Conservation (phyloP, 495 filamentous ascomycete genomes). For the Clavariopsis aquatica region DNA sequence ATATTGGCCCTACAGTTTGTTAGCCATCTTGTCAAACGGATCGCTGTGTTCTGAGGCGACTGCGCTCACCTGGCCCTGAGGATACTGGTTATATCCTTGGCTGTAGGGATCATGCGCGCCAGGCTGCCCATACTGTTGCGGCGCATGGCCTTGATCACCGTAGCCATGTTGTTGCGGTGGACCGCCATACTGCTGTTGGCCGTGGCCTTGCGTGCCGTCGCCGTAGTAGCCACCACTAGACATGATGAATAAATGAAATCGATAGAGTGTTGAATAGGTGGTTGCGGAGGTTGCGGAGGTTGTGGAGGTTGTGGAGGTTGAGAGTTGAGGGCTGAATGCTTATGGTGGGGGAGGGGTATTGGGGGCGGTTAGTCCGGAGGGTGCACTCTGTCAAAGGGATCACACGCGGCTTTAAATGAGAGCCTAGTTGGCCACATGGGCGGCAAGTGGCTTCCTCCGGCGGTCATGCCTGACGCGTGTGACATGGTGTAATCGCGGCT, state of each 20-base stretch:
- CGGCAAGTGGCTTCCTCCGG: slow-evolving; percentile 19
- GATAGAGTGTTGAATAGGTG: neutral
- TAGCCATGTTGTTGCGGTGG: slow-evolving; percentile 1
- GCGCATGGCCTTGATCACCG: slow-evolving; percentile 11
- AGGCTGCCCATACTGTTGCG: slow-evolving; percentile 22
- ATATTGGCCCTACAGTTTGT: slow-evolving; percentile 2
- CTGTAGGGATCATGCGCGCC: slow-evolving; percentile 1
- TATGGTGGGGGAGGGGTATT: slow-evolving; percentile 18
- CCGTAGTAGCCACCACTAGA: slow-evolving; percentile 23
- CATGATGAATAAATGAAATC: slow-evolving; percentile 17
- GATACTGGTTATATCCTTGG: slow-evolving; percentile 31
- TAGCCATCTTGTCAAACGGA: neutral
- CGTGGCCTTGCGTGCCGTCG: slow-evolving; percentile 11
- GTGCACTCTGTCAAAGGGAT: slow-evolving; percentile 6
- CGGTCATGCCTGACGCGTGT: slow-evolving; percentile 19
- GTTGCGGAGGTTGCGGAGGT: neutral
- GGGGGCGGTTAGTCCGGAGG: slow-evolving; percentile 9
- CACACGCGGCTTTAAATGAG: slow-evolving; percentile 21
- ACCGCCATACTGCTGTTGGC: slow-evolving; percentile 8
- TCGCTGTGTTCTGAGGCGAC: neutral
- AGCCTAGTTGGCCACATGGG: slow-evolving; percentile 16
- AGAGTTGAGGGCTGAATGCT: neutral
- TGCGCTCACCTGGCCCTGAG: slow-evolving; percentile 26
- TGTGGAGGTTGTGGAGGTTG: neutral
- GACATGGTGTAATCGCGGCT: slow-evolving; percentile 1